Conservation (phyloP, 2,329 filamentous ascomycete genomes). For the Talaromyces pinophilus region DNA sequence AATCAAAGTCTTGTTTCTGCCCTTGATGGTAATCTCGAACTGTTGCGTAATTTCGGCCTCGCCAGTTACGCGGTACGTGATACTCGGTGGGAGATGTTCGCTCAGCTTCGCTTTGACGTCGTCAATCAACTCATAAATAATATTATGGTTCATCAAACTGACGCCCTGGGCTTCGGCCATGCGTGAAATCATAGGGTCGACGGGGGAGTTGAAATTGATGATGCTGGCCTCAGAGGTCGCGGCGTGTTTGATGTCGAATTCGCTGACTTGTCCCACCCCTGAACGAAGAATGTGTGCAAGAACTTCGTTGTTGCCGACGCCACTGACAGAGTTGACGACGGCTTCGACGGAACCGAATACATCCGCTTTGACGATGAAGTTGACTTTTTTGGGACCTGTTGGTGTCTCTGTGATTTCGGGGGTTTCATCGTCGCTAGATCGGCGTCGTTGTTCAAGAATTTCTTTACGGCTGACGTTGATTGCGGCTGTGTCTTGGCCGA, state of each 20-base stretch:
- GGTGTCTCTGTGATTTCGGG: constrained; percentile 42
- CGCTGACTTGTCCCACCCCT: constrained; percentile 73
- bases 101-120: constrained; percentile 61
- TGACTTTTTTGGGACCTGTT: constrained; percentile 60
- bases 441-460: constrained; percentile 55
- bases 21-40: constrained; percentile 80
- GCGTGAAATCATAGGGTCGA: constrained; percentile 67
- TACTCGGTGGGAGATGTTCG: constrained; percentile 65
- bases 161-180: constrained; percentile 73
- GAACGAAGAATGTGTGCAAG: constrained; percentile 73
- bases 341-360: constrained; percentile 94
- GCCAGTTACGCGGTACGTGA: constrained; percentile 72
- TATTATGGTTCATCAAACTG: constrained; percentile 77
- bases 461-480: constrained; percentile 70
- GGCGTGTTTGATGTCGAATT: constrained; percentile 89
- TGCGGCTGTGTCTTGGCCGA: constrained; percentile 70
- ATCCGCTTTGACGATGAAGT: constrained; percentile 88
- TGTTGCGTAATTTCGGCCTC: constrained; percentile 83
- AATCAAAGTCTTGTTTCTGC: constrained; percentile 69
- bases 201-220: constrained; percentile 79
- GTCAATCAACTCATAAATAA: constrained; percentile 56
- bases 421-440: constrained; percentile 36
- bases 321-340: constrained; percentile 72
- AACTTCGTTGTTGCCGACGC: constrained; percentile 83
- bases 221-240: constrained; percentile 73